Evolutionary conservation across 169 alveolate species (phyloP).

Genomic region (Cytauxzoon felis): DNA sequence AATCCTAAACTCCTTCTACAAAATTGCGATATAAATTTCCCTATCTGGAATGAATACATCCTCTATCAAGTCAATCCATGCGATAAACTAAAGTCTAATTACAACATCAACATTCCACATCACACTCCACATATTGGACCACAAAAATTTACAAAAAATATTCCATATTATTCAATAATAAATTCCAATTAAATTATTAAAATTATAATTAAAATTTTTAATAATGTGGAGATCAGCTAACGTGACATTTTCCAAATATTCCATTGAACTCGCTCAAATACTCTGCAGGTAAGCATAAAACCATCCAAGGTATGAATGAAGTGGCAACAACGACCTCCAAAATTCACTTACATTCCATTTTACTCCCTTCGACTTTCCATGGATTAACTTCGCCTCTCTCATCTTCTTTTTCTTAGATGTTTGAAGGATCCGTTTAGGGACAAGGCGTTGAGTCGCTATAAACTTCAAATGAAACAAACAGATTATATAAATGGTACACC

Average conservation of each 20-base stretch:
- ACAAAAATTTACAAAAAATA: no score
- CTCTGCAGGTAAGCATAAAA: slow-evolving; percentile 65
- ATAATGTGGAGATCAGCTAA: slow-evolving; percentile 77
- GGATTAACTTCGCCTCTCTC: background rate
- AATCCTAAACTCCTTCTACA: no score
- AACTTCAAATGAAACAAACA: slow-evolving; percentile 67
- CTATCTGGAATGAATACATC: no score
- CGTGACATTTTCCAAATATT: slow-evolving; percentile 71
- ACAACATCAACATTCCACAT: no score
- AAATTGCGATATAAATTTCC: no score
- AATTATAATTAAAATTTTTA: slow-evolving; percentile 1
- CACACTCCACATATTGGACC: background rate
- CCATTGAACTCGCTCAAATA: slow-evolving; percentile 74
- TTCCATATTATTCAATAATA: background rate
- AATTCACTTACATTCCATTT: background rate
- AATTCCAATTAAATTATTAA: slow-evolving; percentile 7
- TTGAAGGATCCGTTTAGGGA: slow-evolving; percentile 75
- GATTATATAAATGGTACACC: slow-evolving; percentile 69
- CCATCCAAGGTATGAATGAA: background rate
- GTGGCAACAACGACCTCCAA: background rate
- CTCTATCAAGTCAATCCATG: no score
- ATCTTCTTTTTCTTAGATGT: slow-evolving; percentile 47
- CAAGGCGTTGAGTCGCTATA: slow-evolving; percentile 72
- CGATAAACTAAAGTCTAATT: no score
- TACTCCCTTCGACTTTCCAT: background rate